Evolutionary conservation across 176 grass and related monocot genomes (phyloP).

Genomic region (Eragrostis nindensis): DNA sequence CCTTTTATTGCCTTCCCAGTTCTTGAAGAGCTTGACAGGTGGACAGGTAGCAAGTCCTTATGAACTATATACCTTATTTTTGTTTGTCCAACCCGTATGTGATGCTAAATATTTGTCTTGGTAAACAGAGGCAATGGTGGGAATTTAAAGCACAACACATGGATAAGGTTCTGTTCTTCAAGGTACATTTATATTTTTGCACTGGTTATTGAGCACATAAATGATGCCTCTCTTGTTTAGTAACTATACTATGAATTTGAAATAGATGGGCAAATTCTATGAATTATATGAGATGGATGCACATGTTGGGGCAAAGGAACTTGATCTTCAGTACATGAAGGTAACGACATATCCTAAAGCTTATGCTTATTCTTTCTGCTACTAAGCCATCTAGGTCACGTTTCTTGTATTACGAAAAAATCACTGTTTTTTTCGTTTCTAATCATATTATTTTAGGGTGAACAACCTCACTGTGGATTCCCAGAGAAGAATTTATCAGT

Average conservation of each 20-base stretch:
- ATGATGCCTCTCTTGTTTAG: conserved; percentile 25
- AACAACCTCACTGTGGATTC: conserved; percentile 97
- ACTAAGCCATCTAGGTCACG: not conserved
- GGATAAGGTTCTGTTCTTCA: conserved; percentile 98
- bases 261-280: conserved; percentile 98
- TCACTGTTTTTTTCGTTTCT: conserved; percentile 24
- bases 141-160: conserved; percentile 97
- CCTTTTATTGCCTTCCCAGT: conserved; percentile 75
- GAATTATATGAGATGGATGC: conserved; percentile 99
- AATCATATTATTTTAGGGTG: conserved; percentile 63
- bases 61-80: conserved; percentile 25
- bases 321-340: conserved; percentile 99
- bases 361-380: conserved; percentile 31
- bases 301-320: conserved; percentile 88
- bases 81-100: not conserved
- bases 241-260: conserved; percentile 40
- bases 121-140: conserved; percentile 96
- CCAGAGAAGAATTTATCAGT: conserved; percentile 93
- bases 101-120: conserved; percentile 39
- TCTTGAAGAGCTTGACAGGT: conserved; percentile 78
- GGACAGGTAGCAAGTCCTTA: conserved; percentile 67
- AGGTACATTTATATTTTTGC: conserved; percentile 61
- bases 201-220: conserved; percentile 1
- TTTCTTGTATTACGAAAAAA: conserved; percentile 16
- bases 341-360: conserved; percentile 4